Base-by-base conservation (phyloP, 352 stramenopile genomes). In the Phytophthora pinifolia region DNA sequence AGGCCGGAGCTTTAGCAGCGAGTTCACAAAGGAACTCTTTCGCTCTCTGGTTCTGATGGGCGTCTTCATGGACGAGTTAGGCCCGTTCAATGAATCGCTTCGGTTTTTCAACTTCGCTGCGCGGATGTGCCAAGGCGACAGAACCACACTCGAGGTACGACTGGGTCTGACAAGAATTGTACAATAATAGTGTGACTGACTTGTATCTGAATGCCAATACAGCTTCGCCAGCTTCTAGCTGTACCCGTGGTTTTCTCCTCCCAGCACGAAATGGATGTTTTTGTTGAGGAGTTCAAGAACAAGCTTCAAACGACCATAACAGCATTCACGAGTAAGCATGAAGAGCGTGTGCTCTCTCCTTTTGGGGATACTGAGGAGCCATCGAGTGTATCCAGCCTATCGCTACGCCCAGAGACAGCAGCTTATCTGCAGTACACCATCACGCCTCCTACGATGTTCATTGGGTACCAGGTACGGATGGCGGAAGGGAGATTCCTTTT, bases 51-150 rank as follows among this genome's bases (percentile, higher is more conserved):
- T 72, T 17, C 55, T 78, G 29, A 82, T 88, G 71, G 73, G 75
- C 17, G 78, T 86, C n/a, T 84, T 86, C 46, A 27, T 86, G 25
- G 79, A 89, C 34, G 78, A 88, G 32, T 33, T 82, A 13, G 75
- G 75, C 1, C 53, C 66, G 6, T 88, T 86, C 52, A 13, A 67
- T 8, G 57, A 70, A 39, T 88, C 78, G 2, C 48, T 79, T 1
- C 12, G n/a, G 1, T 83, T 84, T 46, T 82, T 86, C 50, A 9
- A 41, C 5, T 54, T 66, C 18, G 67, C 65, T 15, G 46, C 55
- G 15, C 38, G 29, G 9, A 30, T 88, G 8, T 88, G 75, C 46
- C 53, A 62, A 17, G 25, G 38, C 22, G 65, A 84, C 35, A 53
- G 59, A 59, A 59, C 44, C 10, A 77, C 55, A 14, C 62, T 74